Base-by-base conservation (phyloP, 179 eudicot genomes). In the Silene coronaria region DNA sequence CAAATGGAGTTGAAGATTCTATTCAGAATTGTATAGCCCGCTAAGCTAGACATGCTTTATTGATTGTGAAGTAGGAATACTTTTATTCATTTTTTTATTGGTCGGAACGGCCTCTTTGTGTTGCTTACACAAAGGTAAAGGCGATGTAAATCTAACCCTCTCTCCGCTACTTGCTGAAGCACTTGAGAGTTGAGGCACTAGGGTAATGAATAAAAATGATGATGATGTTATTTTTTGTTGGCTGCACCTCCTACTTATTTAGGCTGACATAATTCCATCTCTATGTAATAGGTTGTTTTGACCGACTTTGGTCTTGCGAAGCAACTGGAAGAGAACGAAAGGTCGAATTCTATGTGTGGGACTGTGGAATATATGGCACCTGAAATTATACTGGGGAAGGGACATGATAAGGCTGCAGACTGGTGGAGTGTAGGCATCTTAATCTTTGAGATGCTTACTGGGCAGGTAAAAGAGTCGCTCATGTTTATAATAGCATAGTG, bases 341-440 rank as follows among this genome's bases (percentile, higher is more conserved):
- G 91, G 78, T 86, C 97, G 30, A 91, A 93, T 75, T 91, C 98
- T 22, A 64, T 93, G 91, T 88, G 91, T 77, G 98, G 98, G 32
- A 91, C 98, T 11, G 86, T 87, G 28, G 98, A 93, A 76, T 93
- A 91, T 75, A 93, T 93, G 98, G 85, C 98, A 45, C 98, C 97
- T 61, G 98, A 91, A 88, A 91, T 91, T 79, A 60, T 93, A 81
- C 85, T 86, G 38, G 97, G 96, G 68, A 93, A 90, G 84, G 97
- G 97, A 62, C 97, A 93, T 75, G 91, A 93, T 74, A 90, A 90
- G 84, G 93, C 91, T 77, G 97, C 97, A 9, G 97, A 93, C 78
- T 91, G 98, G 98, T 93, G 98, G 98, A 93, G 98, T 80, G 89
- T 93, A 62, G 97, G 98, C 68, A 78, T 93, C 72, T 80, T 91